phyloP scores from a whole-genome alignment of 148 eudicot genomes.

The Amaranthus palmeri region DNA sequence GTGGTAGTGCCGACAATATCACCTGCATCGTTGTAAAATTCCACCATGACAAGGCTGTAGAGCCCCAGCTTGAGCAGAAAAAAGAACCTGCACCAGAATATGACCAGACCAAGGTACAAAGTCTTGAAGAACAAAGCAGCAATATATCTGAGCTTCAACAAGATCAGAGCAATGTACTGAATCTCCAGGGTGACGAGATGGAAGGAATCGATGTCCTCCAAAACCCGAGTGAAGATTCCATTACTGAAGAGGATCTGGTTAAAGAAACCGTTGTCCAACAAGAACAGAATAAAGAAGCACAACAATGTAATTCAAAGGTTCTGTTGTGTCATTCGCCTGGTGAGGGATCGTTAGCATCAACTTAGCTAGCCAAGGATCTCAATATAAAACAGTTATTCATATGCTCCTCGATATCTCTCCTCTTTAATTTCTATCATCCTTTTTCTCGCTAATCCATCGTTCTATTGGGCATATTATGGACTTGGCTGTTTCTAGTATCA shows the following conservation, averaged over 20 bases:
- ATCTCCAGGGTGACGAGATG: background rate
- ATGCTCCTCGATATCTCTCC: background rate
- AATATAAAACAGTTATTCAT: background rate
- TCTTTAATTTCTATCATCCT: background rate
- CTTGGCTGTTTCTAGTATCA: slow-evolving; percentile 3
- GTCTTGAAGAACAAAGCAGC: background rate
- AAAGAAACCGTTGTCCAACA: slow-evolving; percentile 1
- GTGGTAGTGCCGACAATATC: slow-evolving; percentile 94
- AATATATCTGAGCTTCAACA: slow-evolving; percentile 1
- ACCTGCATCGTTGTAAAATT: slow-evolving; percentile 91
- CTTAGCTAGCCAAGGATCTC: background rate
- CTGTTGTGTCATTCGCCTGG: slow-evolving; percentile 14
- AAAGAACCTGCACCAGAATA: slow-evolving; percentile 13
- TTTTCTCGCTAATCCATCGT: background rate
- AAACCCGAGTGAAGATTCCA: background rate
- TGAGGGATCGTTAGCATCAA: slow-evolving; percentile 10
- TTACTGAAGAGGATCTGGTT: background rate
- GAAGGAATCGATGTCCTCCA: background rate
- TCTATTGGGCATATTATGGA: slow-evolving; percentile 6
- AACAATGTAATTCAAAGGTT: slow-evolving; percentile 7
- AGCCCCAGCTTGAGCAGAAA: slow-evolving; percentile 10
- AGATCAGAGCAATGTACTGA: background rate
- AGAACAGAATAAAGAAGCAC: slow-evolving; percentile 12
- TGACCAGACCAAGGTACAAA: background rate
- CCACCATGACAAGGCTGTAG: slow-evolving; percentile 36